Base-by-base conservation (phyloP, 2,329 filamentous ascomycete genomes). In the Macroventuria anomochaeta region DNA sequence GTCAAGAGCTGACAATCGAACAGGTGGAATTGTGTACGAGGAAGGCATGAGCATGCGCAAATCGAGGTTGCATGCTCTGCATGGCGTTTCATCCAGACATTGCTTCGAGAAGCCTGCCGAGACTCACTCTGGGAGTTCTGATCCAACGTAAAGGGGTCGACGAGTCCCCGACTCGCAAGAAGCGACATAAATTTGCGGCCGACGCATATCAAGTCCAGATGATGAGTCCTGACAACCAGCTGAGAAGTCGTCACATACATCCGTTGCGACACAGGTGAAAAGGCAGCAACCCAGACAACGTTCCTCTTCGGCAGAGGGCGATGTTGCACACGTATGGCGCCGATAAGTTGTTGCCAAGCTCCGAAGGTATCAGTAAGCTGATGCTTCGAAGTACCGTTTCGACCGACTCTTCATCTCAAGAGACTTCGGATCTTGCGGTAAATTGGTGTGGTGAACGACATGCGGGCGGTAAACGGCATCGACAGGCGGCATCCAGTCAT, bases 401-500 rank as follows among this genome's bases (percentile, higher is more conserved):
- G 76, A 79, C 49, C 76, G 67, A 61, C 65, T 76, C 69, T 72
- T 76, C 25, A 71, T 74, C 17, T 71, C 73, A 23, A 78, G 68
- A 26, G 77, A 77, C 57, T 79, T 76, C 2, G 78, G 76, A 62
- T 81, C 79, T 29, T 75, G 70, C 1, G 77, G 78, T 28, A 81
- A 59, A 52, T 79, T 80, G 17, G 90, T 93, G 71, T 97, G 93
- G 75, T 97, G 93, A 3, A 97, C 93, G 13, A 96, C 91, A 72
- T 97, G 93, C 5, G 93, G 93, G 41, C 91, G 82, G 72, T 96
- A 96, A 13, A 96, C 88, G 5, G 91, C 91, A 74, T 96, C 91
- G 3, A 96, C 90, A 1, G 91, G 91, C 2, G 89, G 89, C 85
- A 93, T 91, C 89, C 89, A 97, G 69, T 97, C 93, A 72, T 97